Evolutionary conservation across 177 flowering plant species (phyloP), one percentile per base, ranked within the genome.

Genomic region (Vitis hybrid): DNA sequence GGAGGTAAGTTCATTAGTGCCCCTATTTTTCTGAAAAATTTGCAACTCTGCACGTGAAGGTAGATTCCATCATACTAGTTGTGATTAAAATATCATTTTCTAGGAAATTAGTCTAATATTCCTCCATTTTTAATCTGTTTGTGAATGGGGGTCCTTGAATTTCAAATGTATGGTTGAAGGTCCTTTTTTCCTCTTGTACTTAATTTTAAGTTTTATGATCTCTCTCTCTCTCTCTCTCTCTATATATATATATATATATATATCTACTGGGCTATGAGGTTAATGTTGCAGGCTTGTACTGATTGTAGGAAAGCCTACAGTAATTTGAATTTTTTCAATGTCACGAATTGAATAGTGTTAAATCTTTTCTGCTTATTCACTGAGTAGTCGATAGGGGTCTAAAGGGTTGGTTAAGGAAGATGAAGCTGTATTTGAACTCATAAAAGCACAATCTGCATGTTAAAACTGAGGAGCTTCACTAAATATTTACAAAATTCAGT

Each of bases 1-100:
- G 20, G 88, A 85, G 88, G 88, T 83, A 75, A 69, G n/a, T 2
- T 54, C 8, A 7, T 10, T 31, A 59, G 19, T 7, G 26, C 7
- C 3, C 2, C 2, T 1, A 31, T 39, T 2, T 39, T 2, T 48
- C 15, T 61, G 22, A 6, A 14, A n/a, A 53, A 62, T 67, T 57
- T 5, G 5, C 11, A 11, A 11, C 34, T 34, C 53, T 26, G 22
- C 29, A 48, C 18, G 19, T 48, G 16, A 26, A 53, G 56, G 34
- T 1, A 64, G 31, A 16, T 50, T 57, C 48, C 15, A 20, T 62
- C 64, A n/a, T 62, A 29, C 39, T 26, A 53, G 26, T 34, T 31
- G 26, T 10, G 2, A 39, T 12, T 57, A 20, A 61, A 19, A 2
- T 50, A 13, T 26, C 2, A 48, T 3, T 57, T 48, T 14, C 10